Base-by-base conservation (phyloP, 2,329 filamentous ascomycete species). In the Ceratocystiopsis minuta region DNA sequence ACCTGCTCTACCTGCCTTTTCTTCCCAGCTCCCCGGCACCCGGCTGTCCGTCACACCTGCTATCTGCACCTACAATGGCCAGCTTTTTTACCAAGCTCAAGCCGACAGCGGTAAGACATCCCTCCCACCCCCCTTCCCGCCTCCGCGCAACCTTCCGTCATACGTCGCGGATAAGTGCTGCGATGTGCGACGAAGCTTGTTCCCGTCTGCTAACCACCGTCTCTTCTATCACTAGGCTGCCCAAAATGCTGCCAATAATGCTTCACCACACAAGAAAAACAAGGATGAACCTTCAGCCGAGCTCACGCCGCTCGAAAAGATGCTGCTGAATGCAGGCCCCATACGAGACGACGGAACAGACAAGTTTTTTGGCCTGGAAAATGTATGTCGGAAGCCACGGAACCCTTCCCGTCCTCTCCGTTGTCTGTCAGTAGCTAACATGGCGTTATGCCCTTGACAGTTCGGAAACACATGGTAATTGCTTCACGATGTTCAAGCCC, bases 291-390 rank as follows among this genome's bases (percentile, higher is more conserved):
- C 61, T n/a, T 49, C 60, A n/a, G 61, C 62, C n/a, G 75, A 78
- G 53, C 51, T 69, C 42, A 78, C 74, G 2, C 74, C 75, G 3
- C 52, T 79, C 44, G 70, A 78, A 53, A 78, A 85, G 66, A 80
- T 92, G 68, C 69, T 98, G 31, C 72, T 77, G 52, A 80, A 84
- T 60, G 77, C 83, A 45, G 87, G 86, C 4, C 77, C 87, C 3
- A 64, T 92, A 50, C 77, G 85, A 54, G 67, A 72, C 51, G 87
- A 96, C 61, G 90, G 90, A 42, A 94, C 83, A 57, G 90, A 96
- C 65, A 93, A 94, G 65, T 98, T 94, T 65, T 96, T 92, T 63
- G 90, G 90, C 15, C 80, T 96, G 58, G 90, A 98, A 63, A 98
- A 98, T 64, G 88, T 96, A 69, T 63, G 83, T 67, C 9, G 47